Evolutionary conservation across 202 grass and related monocot species (phyloP), one percentile per base, ranked within the genome.

Genomic region (Tripidium arundinaceum): DNA sequence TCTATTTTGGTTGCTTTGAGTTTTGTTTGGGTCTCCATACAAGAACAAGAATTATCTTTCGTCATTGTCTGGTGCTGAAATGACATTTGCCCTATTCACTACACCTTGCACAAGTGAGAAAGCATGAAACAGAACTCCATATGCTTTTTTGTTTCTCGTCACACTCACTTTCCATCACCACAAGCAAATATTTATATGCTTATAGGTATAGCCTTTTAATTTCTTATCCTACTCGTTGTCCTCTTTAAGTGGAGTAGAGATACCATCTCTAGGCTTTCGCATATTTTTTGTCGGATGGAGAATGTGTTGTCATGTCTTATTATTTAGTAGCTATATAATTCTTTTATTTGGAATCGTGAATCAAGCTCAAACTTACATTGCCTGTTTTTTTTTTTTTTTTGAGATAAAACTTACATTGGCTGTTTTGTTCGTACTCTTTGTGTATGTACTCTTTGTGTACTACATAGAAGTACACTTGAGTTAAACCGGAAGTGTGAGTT

Each of bases 51-150:
- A 50, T 80, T 54, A 34, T 49, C 15, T 0, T 50, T 77, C 57
- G 28, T 85, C 77, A 72, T 4, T 77, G 22, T 77, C 77, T 13
- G 45, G 24, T 10, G 57, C 5, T 47, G 78, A 81, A 85, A 85
- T 85, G 82, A 81, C 78, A 89, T 10, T 77, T 18, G 65, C 65
- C 65, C 22, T 47, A 65, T 85, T 85, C 22, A 77, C 22, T 39
- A n/a, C 77, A 59, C 37, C n/a, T 67, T 49, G 33, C 60, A 50
- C 13, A 31, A 36, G 40, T 27, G 33, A 9, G 60, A 79, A 50
- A 79, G 4, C 38, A 54, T 25, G 21, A 25, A 79, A 62, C 45
- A 79, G 9, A 34, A 42, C 75, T 58, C 45, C 64, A 39, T 71
- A 13, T 38, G 5, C 60, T 16, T 62, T 74, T 5, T 61, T 49